Percentiles rank a stretch among this genome's conserved stretches.
Conservation (phyloP, 495 filamentous ascomycete species). For the Annulohypoxylon maeteangense region DNA sequence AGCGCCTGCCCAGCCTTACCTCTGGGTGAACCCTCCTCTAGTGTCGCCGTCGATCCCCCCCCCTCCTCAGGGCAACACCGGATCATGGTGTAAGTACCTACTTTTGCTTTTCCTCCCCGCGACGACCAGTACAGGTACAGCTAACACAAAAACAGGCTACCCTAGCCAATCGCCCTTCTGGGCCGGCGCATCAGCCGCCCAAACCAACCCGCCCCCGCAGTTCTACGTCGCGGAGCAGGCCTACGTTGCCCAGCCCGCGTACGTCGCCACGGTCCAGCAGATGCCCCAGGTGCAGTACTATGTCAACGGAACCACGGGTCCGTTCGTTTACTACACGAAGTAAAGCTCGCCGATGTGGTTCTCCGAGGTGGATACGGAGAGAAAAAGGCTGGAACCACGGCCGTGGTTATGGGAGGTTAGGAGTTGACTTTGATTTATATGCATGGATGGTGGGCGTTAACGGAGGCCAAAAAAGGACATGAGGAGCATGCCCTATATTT, state of each 20-base stretch:
- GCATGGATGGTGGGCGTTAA: too few species aligned
- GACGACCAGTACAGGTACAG: too few species aligned
- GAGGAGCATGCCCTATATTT: neutral
- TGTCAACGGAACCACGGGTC: slow-evolving; percentile 21
- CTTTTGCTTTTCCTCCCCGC: neutral
- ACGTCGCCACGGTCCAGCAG: neutral
- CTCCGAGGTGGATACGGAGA: neutral
- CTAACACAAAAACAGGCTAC: slow-evolving; percentile 29
- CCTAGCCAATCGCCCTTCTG: slow-evolving; percentile 33
- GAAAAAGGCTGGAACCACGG: neutral
- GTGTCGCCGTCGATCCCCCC: slow-evolving; percentile 28
- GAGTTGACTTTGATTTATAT: neutral
- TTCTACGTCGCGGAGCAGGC: slow-evolving; percentile 20
- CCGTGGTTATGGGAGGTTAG: neutral
- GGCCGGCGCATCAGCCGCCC: slow-evolving; percentile 6
- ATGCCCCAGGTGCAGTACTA: slow-evolving; percentile 24
- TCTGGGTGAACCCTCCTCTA: slow-evolving; percentile 34
- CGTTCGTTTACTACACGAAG: slow-evolving; percentile 22
- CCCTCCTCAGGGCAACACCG: slow-evolving; percentile 15
- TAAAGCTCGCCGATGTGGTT: neutral
- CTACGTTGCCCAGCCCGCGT: slow-evolving; percentile 19
- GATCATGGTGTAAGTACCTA: slow-evolving; percentile 36
- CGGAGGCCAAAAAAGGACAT: neutral
- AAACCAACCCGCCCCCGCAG: slow-evolving; percentile 19
- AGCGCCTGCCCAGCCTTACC: slow-evolving; percentile 18